phyloP scores from a whole-genome alignment of 306 rosid species.

The Malus asiatica region DNA sequence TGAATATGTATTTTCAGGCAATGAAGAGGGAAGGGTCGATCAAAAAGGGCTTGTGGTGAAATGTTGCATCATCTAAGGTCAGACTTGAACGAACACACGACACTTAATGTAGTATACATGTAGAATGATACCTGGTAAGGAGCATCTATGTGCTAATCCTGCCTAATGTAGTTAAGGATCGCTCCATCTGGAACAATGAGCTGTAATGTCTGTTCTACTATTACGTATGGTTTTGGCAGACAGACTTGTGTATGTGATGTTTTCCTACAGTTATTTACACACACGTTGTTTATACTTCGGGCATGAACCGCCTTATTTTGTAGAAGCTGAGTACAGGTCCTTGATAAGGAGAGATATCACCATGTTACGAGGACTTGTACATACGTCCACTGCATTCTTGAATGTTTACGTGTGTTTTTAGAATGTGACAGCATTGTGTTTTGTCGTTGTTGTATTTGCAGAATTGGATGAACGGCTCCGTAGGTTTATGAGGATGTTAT shows the following conservation, averaged over 20 bases:
- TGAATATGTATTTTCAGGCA: slow-evolving; percentile 39
- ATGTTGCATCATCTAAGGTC: slow-evolving; percentile 70
- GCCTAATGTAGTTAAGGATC: slow-evolving; percentile 36
- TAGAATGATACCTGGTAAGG: slow-evolving; percentile 27
- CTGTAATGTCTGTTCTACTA: neutral
- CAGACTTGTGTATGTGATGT: neutral
- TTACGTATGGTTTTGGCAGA: neutral
- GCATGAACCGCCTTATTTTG: neutral
- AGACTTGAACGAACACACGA: slow-evolving; percentile 20
- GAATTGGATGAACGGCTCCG: neutral
- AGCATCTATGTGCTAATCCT: slow-evolving; percentile 30
- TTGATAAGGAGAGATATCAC: neutral
- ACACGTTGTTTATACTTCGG: neutral
- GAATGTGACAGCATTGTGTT: neutral
- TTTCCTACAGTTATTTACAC: neutral
- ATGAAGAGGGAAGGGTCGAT: slow-evolving; percentile 81
- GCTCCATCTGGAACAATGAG: slow-evolving; percentile 28
- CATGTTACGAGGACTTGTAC: neutral
- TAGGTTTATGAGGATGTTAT: neutral
- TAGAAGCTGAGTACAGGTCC: neutral
- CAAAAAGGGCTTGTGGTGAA: slow-evolving; percentile 87
- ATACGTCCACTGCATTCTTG: neutral
- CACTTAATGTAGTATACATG: slow-evolving; percentile 40
- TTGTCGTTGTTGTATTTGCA: neutral
- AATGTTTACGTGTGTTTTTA: neutral